These are phyloP conservation scores for Sisymbrium irio DNA, from an alignment of 345 rosid genomes.

Conservation along the genomic window DNA sequence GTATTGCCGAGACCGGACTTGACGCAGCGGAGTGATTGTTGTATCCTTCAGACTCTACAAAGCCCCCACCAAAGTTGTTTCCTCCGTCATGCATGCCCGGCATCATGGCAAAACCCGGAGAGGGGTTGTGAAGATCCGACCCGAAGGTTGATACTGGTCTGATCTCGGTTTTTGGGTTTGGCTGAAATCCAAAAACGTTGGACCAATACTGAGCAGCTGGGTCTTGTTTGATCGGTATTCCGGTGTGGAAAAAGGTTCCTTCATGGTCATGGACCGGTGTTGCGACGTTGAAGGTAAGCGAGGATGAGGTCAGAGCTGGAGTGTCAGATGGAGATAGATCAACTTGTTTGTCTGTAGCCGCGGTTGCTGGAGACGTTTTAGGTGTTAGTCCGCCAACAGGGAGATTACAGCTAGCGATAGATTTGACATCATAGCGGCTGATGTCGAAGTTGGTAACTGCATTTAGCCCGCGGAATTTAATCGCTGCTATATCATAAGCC, in stretches of 20 bases:
- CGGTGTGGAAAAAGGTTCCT: constrained; percentile 40
- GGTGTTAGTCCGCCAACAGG: constrained; percentile 71
- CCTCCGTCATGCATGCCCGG: constrained; percentile 29
- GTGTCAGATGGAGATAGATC: constrained; percentile 41
- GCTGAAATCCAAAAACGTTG: constrained; percentile 42
- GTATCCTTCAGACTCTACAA: constrained; percentile 36
- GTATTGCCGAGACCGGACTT: constrained; percentile 33
- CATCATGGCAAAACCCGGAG: constrained; percentile 31
- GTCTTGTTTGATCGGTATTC: constrained; percentile 65
- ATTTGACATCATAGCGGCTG: constrained; percentile 89
- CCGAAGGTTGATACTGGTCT: constrained; percentile 20
- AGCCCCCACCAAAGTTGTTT: constrained; percentile 36
- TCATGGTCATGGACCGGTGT: constrained; percentile 39
- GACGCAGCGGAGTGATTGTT: constrained; percentile 25
- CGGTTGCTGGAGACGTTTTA: not conserved
- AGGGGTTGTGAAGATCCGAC: constrained; percentile 15
- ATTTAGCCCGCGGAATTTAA: constrained; percentile 83
- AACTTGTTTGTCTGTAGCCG: not conserved
- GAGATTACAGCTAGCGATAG: constrained; percentile 75
- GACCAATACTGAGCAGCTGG: constrained; percentile 63
- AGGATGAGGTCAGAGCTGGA: constrained; percentile 43
- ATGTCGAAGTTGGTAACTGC: constrained; percentile 95
- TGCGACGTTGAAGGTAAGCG: constrained; percentile 46
- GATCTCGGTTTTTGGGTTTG: constrained; percentile 17
- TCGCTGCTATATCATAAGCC: constrained; percentile 97